A percentile compares a stretch with the other conserved stretches of the same genome.
Evolutionary conservation across 75 land plant species (phyloP).

Genomic region (Picea glauca): DNA sequence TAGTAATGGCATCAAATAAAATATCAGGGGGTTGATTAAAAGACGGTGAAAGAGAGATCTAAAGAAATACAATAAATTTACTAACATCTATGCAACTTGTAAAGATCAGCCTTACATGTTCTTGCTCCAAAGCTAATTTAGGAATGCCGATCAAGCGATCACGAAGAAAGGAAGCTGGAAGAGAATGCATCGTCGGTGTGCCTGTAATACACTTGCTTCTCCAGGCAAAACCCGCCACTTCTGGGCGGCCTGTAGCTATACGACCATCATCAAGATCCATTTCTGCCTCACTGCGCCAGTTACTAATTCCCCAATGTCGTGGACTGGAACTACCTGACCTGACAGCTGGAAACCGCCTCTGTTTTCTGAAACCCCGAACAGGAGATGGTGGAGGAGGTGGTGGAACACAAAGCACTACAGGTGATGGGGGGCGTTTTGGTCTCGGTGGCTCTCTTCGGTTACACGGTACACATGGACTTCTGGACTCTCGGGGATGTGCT

Average conservation of each 20-base stretch:
- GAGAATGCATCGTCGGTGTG: slow-evolving; percentile 53
- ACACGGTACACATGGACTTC: slow-evolving; percentile 80
- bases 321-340: slow-evolving; percentile 99
- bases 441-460: slow-evolving; percentile 54
- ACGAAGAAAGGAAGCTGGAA: slow-evolving; percentile 59
- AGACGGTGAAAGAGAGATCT: neutral
- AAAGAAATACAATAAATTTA: neutral
- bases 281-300: slow-evolving; percentile 60
- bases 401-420: slow-evolving; percentile 93
- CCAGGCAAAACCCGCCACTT: slow-evolving; percentile 70
- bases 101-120: slow-evolving; percentile 55
- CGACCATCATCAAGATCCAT: slow-evolving; percentile 40
- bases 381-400: slow-evolving; percentile 96
- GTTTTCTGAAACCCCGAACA: slow-evolving; percentile 72
- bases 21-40: neutral
- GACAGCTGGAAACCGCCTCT: slow-evolving; percentile 73
- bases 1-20: neutral
- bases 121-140: slow-evolving; percentile 74
- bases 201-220: slow-evolving; percentile 52
- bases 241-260: slow-evolving; percentile 44
- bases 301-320: slow-evolving; percentile 79
- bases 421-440: slow-evolving; percentile 87
- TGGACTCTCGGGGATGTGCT: slow-evolving; percentile 46
- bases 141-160: slow-evolving; percentile 76
- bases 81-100: neutral